Evolutionary conservation across 371 early-diverging fungal species (phyloP).

Genomic region (Basidiobolus meristosporus): DNA sequence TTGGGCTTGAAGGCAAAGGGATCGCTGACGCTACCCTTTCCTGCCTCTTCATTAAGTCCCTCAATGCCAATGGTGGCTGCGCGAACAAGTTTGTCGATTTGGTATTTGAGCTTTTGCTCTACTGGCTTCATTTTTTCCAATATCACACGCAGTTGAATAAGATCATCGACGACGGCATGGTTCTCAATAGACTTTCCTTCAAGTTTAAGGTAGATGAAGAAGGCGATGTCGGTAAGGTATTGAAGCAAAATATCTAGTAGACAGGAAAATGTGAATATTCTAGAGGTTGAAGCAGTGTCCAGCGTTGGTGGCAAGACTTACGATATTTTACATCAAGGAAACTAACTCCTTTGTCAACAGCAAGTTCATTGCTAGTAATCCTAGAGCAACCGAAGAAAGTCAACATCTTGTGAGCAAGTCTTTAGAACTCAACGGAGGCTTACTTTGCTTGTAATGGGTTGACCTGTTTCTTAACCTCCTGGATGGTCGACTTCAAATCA

Average conservation of each 20-base stretch:
- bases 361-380: neutral
- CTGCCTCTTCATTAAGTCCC: constrained; percentile 6
- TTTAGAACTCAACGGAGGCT: too few relatives aligned
- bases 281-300: neutral
- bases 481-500: too few relatives aligned
- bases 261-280: neutral
- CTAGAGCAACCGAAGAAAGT: too few relatives aligned
- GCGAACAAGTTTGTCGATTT: constrained; percentile 87
- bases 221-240: constrained; percentile 63
- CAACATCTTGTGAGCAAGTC: too few relatives aligned
- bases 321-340: constrained; percentile 6
- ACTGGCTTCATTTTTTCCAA: constrained; percentile 87
- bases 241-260: constrained; percentile 40
- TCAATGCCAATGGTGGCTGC: constrained; percentile 29
- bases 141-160: constrained; percentile 64
- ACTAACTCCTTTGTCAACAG: constrained; percentile 2
- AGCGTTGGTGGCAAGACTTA: neutral
- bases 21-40: constrained; percentile 9
- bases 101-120: constrained; percentile 85
- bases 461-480: too few relatives aligned
- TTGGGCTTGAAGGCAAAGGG: constrained; percentile 80
- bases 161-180: constrained; percentile 38
- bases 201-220: constrained; percentile 53
- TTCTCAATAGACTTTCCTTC: constrained; percentile 39
- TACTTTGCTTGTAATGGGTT: too few relatives aligned